These are phyloP conservation scores for Sindora glabra DNA, from an alignment of 306 rosid species.

Conservation along the genomic window DNA sequence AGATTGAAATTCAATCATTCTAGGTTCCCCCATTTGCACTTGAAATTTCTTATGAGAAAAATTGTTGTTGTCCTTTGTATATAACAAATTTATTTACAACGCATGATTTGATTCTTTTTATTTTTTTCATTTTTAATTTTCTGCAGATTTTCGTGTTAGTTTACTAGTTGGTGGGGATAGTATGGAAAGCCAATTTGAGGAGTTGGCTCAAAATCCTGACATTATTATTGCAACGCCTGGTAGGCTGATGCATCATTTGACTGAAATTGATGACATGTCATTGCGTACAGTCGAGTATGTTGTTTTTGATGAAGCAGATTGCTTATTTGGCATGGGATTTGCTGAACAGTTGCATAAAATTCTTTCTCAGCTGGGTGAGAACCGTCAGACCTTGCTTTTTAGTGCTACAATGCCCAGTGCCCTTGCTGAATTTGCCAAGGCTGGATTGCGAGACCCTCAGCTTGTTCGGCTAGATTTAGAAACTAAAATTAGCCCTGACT, in stretches of 20 bases:
- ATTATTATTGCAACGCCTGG: constrained; percentile 94
- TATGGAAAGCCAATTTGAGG: constrained; percentile 88
- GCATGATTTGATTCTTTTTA: not conserved
- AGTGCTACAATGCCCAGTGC: constrained; percentile 90
- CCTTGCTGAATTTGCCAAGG: constrained; percentile 96
- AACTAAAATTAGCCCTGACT: constrained; percentile 81
- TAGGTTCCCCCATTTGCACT: no score
- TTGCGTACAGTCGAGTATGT: constrained; percentile 78
- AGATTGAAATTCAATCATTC: no score
- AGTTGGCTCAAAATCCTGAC: constrained; percentile 75
- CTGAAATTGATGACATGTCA: constrained; percentile 86
- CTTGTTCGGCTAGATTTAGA: constrained; percentile 86
- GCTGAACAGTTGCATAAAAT: constrained; percentile 81
- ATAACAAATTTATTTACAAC: no score
- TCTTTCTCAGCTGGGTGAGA: constrained; percentile 71
- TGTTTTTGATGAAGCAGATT: constrained; percentile 90
- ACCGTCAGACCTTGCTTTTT: constrained; percentile 84
- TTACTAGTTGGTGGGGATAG: constrained; percentile 95
- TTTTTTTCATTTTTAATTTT: not conserved
- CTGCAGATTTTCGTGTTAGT: constrained; percentile 77
- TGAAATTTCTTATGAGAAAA: no score
- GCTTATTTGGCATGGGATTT: constrained; percentile 81
- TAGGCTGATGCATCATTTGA: constrained; percentile 89
- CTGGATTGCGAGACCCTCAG: constrained; percentile 85
- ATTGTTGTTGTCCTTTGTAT: no score